phyloP scores from a whole-genome alignment of 2,329 filamentous ascomycete species.

The Pseudocercospora fuligena region DNA sequence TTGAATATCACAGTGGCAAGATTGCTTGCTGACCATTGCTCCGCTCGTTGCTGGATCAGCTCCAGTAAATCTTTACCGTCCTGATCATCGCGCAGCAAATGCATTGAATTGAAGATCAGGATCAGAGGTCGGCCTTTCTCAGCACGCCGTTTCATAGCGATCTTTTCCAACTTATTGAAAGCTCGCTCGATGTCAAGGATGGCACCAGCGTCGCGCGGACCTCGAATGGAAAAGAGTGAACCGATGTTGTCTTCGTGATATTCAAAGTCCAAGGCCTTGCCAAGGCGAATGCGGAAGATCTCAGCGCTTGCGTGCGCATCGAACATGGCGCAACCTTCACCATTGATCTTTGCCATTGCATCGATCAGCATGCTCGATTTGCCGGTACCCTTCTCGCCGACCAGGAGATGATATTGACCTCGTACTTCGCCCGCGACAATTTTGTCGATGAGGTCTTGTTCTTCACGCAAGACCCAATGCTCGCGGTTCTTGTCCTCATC shows the following conservation, averaged over 20 bases:
- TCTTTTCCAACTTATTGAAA: slow-evolving; percentile 97
- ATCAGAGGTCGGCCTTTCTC: slow-evolving; percentile 72
- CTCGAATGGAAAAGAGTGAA: slow-evolving; percentile 90
- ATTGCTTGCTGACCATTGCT: slow-evolving; percentile 93
- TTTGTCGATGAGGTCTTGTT: slow-evolving; percentile 79
- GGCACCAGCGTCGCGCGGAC: slow-evolving; percentile 88
- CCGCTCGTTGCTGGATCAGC: slow-evolving; percentile 90
- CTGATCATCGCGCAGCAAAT: slow-evolving; percentile 87
- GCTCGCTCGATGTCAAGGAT: slow-evolving; percentile 94
- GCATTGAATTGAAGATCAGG: slow-evolving; percentile 93
- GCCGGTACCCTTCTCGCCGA: slow-evolving; percentile 94
- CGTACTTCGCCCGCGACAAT: slow-evolving; percentile 75
- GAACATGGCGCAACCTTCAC: slow-evolving; percentile 90
- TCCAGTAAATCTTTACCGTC: slow-evolving; percentile 93
- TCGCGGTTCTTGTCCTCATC: slow-evolving; percentile 58
- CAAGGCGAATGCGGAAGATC: slow-evolving; percentile 84
- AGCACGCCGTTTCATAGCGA: slow-evolving; percentile 74
- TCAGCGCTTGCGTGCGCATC: slow-evolving; percentile 95
- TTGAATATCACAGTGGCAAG: slow-evolving; percentile 94
- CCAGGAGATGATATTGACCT: slow-evolving; percentile 88
- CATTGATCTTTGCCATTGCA: slow-evolving; percentile 90
- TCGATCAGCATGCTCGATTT: slow-evolving; percentile 97
- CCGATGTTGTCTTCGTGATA: slow-evolving; percentile 98
- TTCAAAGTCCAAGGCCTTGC: slow-evolving; percentile 93
- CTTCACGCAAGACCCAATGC: slow-evolving; percentile 82